Evolutionary conservation across 2,329 filamentous ascomycete genomes (phyloP).

Genomic region (Ramularia endophylla): DNA sequence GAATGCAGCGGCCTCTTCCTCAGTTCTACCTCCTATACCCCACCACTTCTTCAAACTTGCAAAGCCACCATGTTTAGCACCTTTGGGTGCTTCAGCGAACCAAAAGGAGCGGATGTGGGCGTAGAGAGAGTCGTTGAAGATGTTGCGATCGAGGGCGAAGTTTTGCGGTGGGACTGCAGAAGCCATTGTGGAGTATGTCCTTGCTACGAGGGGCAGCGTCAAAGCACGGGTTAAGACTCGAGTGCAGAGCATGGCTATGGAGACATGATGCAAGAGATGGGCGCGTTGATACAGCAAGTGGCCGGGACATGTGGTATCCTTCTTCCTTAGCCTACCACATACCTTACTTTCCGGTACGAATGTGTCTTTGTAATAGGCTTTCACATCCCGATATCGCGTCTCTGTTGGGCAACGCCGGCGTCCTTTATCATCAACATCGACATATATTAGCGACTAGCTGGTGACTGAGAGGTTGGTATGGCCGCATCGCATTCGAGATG

Average conservation of each 20-base stretch:
- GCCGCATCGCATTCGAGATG: no score
- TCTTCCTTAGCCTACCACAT: no score
- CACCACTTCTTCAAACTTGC: slow-evolving; percentile 35
- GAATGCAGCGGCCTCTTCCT: slow-evolving; percentile 32
- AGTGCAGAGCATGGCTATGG: background rate
- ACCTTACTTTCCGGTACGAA: no score
- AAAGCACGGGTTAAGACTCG: background rate
- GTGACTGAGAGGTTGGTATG: no score
- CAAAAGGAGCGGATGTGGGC: slow-evolving; percentile 32
- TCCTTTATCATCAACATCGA: no score
- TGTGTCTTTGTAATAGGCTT: no score
- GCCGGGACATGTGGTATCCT: no score
- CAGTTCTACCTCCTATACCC: slow-evolving; percentile 22
- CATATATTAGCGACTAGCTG: no score
- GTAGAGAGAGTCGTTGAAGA: slow-evolving; percentile 39
- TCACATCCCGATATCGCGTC: no score
- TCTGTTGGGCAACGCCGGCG: no score
- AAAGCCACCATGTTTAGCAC: slow-evolving; percentile 22
- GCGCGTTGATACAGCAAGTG: no score
- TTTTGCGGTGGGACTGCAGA: slow-evolving; percentile 5
- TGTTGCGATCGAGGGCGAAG: slow-evolving; percentile 31
- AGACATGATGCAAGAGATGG: no score
- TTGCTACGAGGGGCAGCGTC: background rate
- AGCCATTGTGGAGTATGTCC: slow-evolving; percentile 1
- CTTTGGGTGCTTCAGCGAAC: slow-evolving; percentile 32